A percentile compares a stretch with the other conserved stretches of the same genome.
These are phyloP conservation scores for Pseudogymnoascus sp. DNA, from an alignment of 2,329 filamentous ascomycete species.

Conservation along the genomic window DNA sequence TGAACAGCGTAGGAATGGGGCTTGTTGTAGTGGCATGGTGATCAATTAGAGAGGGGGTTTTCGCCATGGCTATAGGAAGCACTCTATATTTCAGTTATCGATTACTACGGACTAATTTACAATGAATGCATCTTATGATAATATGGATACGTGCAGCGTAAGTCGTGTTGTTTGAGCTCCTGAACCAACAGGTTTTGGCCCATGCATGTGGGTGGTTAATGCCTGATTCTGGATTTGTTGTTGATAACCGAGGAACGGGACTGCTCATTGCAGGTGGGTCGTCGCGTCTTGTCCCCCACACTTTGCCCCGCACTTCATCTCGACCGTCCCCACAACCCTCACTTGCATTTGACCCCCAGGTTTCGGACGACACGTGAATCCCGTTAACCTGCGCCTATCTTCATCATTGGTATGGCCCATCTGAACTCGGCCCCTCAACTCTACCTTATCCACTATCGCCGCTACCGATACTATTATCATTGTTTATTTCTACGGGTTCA, in stretches of 20 bases:
- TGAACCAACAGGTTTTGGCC: neutral
- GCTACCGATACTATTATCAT: neutral
- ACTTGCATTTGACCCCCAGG: neutral
- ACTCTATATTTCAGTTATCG: neutral
- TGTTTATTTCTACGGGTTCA: neutral
- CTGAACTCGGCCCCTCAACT: neutral
- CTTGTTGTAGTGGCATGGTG: neutral
- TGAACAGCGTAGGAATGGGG: neutral
- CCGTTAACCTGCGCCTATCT: too few relatives aligned
- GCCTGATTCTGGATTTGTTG: neutral
- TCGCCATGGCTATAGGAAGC: neutral
- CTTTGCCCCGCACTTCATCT: neutral
- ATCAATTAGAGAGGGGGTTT: neutral
- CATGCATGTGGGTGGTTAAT: neutral
- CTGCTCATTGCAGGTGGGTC: neutral
- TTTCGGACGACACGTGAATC: neutral
- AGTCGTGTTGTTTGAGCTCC: neutral
- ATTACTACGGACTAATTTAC: neutral
- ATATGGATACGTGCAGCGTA: neutral
- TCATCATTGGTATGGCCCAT: neutral
- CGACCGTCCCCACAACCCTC: neutral
- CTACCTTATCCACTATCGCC: neutral
- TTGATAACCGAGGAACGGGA: neutral
- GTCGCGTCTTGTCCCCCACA: neutral
- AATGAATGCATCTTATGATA: neutral